Conservation (phyloP, 768 basidiomycete genomes). For the Naganishia antarctica region DNA sequence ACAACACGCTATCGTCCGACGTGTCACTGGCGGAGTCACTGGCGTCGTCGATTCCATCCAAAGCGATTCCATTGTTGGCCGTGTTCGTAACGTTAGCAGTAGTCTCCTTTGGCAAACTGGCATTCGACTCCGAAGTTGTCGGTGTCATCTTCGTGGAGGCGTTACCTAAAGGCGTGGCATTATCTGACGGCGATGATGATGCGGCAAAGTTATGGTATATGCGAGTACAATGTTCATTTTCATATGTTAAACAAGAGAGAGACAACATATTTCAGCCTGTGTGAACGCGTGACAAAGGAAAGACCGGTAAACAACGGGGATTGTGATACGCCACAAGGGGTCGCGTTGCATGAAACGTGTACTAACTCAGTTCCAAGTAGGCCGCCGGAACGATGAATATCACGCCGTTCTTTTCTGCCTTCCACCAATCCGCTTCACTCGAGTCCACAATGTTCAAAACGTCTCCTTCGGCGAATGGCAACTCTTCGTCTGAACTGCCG, state of each 20-base stretch:
- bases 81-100: neutral
- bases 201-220: slow-evolving; percentile 32
- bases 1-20: slow-evolving; percentile 53
- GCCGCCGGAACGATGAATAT: slow-evolving; percentile 87
- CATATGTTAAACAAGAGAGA: slow-evolving; percentile 40
- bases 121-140: neutral
- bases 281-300: slow-evolving; percentile 55
- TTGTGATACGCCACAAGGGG: slow-evolving; percentile 26
- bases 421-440: slow-evolving; percentile 90
- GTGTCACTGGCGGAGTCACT: slow-evolving; percentile 32
- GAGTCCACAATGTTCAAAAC: slow-evolving; percentile 71
- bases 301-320: slow-evolving; percentile 54
- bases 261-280: slow-evolving; percentile 71
- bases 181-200: slow-evolving; percentile 33
- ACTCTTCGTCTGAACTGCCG: slow-evolving; percentile 67
- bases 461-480: slow-evolving; percentile 80
- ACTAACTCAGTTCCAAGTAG: slow-evolving; percentile 96
- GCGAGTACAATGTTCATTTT: slow-evolving; percentile 7
- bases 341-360: slow-evolving; percentile 31
- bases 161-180: neutral
- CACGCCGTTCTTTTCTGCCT: slow-evolving; percentile 76
- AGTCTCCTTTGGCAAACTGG: neutral
- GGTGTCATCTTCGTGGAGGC: neutral
- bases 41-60: slow-evolving; percentile 45
- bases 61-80: neutral